phyloP scores from a whole-genome alignment of 2,329 filamentous ascomycete species.

The Bertia moriformis region DNA sequence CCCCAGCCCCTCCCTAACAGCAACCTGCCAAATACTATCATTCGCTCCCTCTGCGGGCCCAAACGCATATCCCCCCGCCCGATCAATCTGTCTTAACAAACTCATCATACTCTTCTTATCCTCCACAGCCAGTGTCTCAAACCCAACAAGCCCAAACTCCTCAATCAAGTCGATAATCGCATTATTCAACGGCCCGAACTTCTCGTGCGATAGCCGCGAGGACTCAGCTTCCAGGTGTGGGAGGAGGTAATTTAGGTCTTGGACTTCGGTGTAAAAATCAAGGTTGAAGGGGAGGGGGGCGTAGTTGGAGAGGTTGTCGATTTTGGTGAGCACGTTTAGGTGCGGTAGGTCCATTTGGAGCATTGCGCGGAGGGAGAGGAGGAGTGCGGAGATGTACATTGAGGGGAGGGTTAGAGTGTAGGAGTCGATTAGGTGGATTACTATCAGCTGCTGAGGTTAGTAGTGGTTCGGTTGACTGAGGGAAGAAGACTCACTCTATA shows the following conservation, averaged over 20 bases:
- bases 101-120: slow-evolving; percentile 96
- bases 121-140: slow-evolving; percentile 88
- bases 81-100: slow-evolving; percentile 74
- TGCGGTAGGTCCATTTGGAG: slow-evolving; percentile 95
- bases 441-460: slow-evolving; percentile 55
- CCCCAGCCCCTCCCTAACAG: slow-evolving; percentile 65
- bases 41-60: slow-evolving; percentile 81
- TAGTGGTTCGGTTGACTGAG: neutral
- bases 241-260: slow-evolving; percentile 74
- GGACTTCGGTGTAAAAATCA: slow-evolving; percentile 93
- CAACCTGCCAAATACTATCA: slow-evolving; percentile 92
- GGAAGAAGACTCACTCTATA: slow-evolving; percentile 57
- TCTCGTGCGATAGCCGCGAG: slow-evolving; percentile 51
- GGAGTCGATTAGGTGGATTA: slow-evolving; percentile 84
- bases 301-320: slow-evolving; percentile 81
- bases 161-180: slow-evolving; percentile 79
- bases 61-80: slow-evolving; percentile 86
- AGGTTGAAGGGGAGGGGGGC: slow-evolving; percentile 84
- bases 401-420: slow-evolving; percentile 87
- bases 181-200: slow-evolving; percentile 72
- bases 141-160: slow-evolving; percentile 76
- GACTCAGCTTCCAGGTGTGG: slow-evolving; percentile 70
- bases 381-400: slow-evolving; percentile 83
- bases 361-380: slow-evolving; percentile 89
- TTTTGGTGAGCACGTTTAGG: slow-evolving; percentile 91